These are phyloP conservation scores for Aspergillus sp. DNA, from an alignment of 2,329 filamentous ascomycete genomes.

Conservation along the genomic window DNA sequence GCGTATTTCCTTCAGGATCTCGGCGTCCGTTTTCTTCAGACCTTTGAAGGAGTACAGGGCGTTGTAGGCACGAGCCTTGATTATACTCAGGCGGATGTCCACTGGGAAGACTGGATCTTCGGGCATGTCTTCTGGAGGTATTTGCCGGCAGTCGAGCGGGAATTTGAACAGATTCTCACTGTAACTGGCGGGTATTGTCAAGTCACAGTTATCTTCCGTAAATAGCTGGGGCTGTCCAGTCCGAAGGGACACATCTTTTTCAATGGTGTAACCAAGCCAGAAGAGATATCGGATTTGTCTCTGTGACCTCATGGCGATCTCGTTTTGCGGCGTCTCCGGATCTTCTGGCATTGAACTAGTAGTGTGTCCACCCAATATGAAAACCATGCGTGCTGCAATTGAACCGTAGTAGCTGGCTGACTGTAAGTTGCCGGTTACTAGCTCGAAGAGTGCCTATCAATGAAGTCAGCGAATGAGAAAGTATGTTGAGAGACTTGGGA, in stretches of 20 bases:
- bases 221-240: constrained; percentile 57
- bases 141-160: constrained; percentile 25
- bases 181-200: constrained; percentile 51
- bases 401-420: constrained; percentile 49
- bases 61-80: constrained; percentile 55
- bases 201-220: constrained; percentile 55
- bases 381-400: constrained; percentile 52
- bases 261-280: constrained; percentile 58
- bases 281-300: constrained; percentile 49
- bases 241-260: constrained; percentile 59
- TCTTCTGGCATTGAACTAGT: constrained; percentile 20
- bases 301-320: constrained; percentile 23
- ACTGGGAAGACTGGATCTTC: constrained; percentile 45
- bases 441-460: constrained; percentile 46
- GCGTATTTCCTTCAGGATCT: constrained; percentile 57
- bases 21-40: constrained; percentile 55
- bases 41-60: constrained; percentile 55
- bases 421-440: constrained; percentile 52
- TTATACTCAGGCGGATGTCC: constrained; percentile 52
- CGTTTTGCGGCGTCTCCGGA: constrained; percentile 24
- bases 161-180: constrained; percentile 31
- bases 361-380: constrained; percentile 53
- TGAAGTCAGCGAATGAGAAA: not conserved
- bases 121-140: constrained; percentile 20
- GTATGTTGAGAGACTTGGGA: not conserved